Evolutionary conservation across 345 rosid species (phyloP), one percentile per base, ranked within the genome.

Genomic region (Linum tenue): DNA sequence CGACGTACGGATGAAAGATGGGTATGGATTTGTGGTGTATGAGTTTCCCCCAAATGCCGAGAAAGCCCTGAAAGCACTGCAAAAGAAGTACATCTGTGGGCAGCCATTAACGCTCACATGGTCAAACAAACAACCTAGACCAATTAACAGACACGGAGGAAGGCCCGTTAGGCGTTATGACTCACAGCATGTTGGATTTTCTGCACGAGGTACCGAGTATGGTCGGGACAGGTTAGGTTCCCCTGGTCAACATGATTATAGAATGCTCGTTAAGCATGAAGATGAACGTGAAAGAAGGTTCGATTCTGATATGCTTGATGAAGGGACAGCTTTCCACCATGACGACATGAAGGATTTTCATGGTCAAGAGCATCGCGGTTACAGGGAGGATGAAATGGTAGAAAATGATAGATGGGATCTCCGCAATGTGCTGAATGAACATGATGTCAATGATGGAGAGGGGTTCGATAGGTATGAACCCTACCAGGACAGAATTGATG

Each of bases 71-170:
- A 73, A 72, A 70, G 75, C 73, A n/a, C 66, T 83, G 9, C 75
- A 67, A 15, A 75, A 78, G 31, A 77, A 66, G 60, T 58, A 67
- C 55, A 80, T 78, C 39, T 80, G 80, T 62, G 81, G 84, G 65
- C 41, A 76, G 78, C 69, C 70, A 51, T 68, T 80, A 48, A 74
- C 77, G 61, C 77, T 83, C 66, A 37, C 78, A 17, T 80, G 87
- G 84, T 83, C 87, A n/a, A 83, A 78, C 37, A 75, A 79, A 64
- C 87, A 83, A 69, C 84, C 81, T 42, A 77, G 66, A 65, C 70
- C 73, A 41, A 37, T 39, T 64, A 66, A 67, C 64, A 75, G 66
- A 50, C 65, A 63, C 65, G 62, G 62, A 22, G 31, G 31, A 42
- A 69, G 71, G 58, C 55, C 69, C 62, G 61, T 40, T 67, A 59